Percentiles rank a stretch among this genome's conserved stretches.
Conservation (phyloP, 306 rosid species). For the Quercus alba region DNA sequence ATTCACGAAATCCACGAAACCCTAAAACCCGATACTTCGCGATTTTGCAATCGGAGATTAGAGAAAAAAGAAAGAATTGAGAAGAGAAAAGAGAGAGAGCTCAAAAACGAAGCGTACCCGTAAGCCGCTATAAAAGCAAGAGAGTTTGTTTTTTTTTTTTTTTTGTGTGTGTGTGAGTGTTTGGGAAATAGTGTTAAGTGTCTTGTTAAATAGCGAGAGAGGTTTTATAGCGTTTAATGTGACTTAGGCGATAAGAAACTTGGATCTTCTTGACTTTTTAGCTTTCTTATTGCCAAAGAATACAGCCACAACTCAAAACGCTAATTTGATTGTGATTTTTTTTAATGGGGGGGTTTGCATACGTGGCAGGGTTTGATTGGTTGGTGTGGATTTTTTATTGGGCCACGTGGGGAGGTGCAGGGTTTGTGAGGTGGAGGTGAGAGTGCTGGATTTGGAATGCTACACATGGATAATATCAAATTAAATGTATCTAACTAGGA, state of each 20-base stretch:
- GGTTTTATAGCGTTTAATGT: not conserved
- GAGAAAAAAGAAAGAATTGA: not conserved
- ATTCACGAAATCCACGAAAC: slow-evolving; percentile 1
- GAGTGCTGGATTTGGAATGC: not conserved
- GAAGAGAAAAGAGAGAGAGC: not conserved
- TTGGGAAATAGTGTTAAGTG: too few species aligned
- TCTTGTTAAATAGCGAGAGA: too few species aligned
- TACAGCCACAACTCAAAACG: not conserved
- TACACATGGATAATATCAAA: not conserved
- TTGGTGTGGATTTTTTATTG: not conserved
- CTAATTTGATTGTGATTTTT: not conserved
- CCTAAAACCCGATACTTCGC: slow-evolving; percentile 28
- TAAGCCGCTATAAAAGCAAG: slow-evolving; percentile 31
- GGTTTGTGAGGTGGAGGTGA: not conserved
- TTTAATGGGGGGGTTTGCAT: too few species aligned
- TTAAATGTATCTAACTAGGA: too few species aligned
- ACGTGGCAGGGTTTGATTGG: not conserved
- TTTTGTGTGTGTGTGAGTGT: too few species aligned
- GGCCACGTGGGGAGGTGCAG: not conserved
- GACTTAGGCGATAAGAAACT: slow-evolving; percentile 57
- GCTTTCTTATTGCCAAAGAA: slow-evolving; percentile 22
- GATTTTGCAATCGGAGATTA: not conserved
- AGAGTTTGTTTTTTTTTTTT: too few species aligned
- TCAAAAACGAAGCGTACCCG: slow-evolving; percentile 21
- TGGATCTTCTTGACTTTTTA: not conserved